Conservation (phyloP, 2,329 filamentous ascomycete genomes). For the Cladosporium sp. region DNA sequence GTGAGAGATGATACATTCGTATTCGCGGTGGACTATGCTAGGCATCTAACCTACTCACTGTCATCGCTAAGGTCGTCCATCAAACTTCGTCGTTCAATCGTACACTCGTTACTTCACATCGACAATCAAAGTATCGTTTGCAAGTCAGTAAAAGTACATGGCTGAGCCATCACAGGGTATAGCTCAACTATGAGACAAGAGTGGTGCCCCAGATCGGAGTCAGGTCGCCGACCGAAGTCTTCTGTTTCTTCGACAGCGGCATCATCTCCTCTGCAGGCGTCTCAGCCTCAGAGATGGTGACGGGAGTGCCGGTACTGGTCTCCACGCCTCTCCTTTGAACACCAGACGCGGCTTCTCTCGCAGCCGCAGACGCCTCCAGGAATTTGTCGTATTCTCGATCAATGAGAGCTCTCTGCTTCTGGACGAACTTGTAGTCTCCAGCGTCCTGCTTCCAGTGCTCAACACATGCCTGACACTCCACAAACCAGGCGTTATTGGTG, state of each 20-base stretch:
- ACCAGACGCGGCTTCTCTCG: not conserved
- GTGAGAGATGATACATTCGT: not conserved
- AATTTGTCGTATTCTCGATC: constrained; percentile 20
- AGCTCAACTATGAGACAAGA: not conserved
- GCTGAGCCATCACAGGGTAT: not conserved
- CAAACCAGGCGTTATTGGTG: constrained; percentile 50
- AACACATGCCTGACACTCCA: constrained; percentile 52
- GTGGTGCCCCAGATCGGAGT: not conserved
- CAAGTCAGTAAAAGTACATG: not conserved
- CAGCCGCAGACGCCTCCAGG: not conserved
- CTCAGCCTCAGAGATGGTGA: constrained; percentile 26
- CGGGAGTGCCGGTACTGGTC: constrained; percentile 19
- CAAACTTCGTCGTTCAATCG: not conserved
- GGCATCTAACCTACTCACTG: not conserved
- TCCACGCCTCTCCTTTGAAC: constrained; percentile 1
- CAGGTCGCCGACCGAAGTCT: not conserved
- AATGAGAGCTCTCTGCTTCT: constrained; percentile 22
- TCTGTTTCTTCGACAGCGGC: constrained; percentile 20
- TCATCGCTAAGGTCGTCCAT: not conserved
- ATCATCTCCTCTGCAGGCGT: constrained; percentile 23
- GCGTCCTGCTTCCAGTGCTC: constrained; percentile 38
- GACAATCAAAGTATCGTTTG: not conserved
- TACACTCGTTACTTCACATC: not conserved
- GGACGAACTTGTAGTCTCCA: constrained; percentile 16
- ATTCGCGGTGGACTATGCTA: not conserved